A percentile compares a stretch with the other conserved stretches of the same genome.
Evolutionary conservation across 2,329 filamentous ascomycete genomes (phyloP).

Genomic region (Dactylellina haptotyla): DNA sequence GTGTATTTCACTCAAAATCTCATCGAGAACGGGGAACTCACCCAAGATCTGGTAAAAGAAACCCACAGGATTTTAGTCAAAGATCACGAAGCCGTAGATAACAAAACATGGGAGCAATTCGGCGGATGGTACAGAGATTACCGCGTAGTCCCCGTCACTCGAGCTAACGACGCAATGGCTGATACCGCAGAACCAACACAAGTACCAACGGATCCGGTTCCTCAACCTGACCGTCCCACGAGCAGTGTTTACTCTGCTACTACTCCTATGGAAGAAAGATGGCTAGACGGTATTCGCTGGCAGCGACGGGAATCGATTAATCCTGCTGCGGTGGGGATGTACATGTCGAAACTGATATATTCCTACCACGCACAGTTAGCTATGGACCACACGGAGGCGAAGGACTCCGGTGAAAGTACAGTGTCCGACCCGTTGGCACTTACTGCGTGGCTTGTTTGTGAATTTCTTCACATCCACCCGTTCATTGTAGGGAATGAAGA

Average conservation of each 20-base stretch:
- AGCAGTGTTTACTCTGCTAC: slow-evolving; percentile 15
- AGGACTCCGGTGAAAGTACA: slow-evolving; percentile 2
- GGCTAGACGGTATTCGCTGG: neutral
- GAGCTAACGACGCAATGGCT: neutral
- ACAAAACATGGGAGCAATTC: slow-evolving; percentile 25
- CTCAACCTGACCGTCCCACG: neutral
- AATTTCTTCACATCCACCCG: slow-evolving; percentile 38
- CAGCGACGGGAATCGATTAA: slow-evolving; percentile 26
- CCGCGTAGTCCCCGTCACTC: neutral
- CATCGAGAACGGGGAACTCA: slow-evolving; percentile 14
- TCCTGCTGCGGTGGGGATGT: slow-evolving; percentile 22
- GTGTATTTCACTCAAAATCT: slow-evolving; percentile 22
- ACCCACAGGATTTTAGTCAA: slow-evolving; percentile 35
- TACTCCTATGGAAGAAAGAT: neutral
- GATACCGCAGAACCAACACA: neutral
- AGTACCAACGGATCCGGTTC: neutral
- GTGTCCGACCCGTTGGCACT: slow-evolving; percentile 40
- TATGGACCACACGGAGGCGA: slow-evolving; percentile 9
- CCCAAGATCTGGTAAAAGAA: slow-evolving; percentile 36
- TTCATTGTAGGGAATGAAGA: slow-evolving; percentile 36
- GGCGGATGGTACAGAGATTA: slow-evolving; percentile 46
- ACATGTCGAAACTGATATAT: slow-evolving; percentile 37
- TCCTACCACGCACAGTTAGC: slow-evolving; percentile 28
- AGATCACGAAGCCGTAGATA: slow-evolving; percentile 23
- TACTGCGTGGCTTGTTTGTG: slow-evolving; percentile 17